phyloP scores from a whole-genome alignment of 2,329 filamentous ascomycete genomes.

The Aspergillus viridinutans region DNA sequence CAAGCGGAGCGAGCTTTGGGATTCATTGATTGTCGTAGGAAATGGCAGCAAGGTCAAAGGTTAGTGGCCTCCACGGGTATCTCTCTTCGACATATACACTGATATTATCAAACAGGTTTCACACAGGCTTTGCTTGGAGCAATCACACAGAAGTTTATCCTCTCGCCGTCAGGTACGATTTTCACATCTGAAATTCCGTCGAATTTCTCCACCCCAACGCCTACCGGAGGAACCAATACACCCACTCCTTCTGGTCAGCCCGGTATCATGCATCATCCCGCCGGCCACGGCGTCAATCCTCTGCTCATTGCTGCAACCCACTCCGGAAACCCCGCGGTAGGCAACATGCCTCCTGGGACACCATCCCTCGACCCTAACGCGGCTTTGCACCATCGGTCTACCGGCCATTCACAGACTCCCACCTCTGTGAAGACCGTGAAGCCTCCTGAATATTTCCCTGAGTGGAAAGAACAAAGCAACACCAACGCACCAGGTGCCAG shows the following conservation, averaged over 20 bases:
- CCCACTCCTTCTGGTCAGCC: conserved; percentile 48
- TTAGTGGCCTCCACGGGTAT: conserved; percentile 21
- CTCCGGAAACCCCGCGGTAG: conserved; percentile 37
- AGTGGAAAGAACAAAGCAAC: conserved; percentile 72
- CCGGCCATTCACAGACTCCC: conserved; percentile 68
- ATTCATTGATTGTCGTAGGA: conserved; percentile 84
- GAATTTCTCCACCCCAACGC: conserved; percentile 83
- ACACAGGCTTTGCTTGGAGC: conserved; percentile 82
- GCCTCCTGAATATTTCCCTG: conserved; percentile 78
- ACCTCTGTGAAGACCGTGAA: conserved; percentile 76
- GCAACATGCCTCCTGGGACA: conserved; percentile 31
- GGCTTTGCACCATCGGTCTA: conserved; percentile 50
- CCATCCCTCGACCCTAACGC: conserved; percentile 32
- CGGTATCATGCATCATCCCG: conserved; percentile 53
- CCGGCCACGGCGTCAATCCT: conserved; percentile 69
- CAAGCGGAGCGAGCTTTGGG: conserved; percentile 84
- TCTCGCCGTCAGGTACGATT: conserved; percentile 91
- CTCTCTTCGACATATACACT: neutral
- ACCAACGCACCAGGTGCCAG: conserved; percentile 31
- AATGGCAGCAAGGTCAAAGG: conserved; percentile 69
- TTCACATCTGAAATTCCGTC: conserved; percentile 96
- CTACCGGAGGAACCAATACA: conserved; percentile 88
- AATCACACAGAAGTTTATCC: conserved; percentile 75
- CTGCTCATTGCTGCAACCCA: conserved; percentile 83
- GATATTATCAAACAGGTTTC: conserved; percentile 55